Evolutionary conservation across 768 basidiomycete species (phyloP).

Genomic region (Rhodotorula graminis): DNA sequence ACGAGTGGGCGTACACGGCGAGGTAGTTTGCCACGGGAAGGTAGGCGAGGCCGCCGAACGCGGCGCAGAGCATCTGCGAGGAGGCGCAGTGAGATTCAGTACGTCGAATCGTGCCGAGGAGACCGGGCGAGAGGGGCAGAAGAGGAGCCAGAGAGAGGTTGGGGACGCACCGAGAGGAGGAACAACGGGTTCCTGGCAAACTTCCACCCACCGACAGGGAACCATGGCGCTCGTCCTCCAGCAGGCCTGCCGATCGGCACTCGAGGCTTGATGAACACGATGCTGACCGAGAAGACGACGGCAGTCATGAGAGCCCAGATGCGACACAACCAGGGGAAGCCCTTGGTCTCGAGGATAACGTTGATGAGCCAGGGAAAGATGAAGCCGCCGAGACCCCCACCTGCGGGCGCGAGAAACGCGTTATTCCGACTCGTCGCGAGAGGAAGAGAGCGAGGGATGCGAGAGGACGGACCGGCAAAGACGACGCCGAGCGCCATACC

Average conservation of each 20-base stretch:
- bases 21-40: slow-evolving; percentile 34
- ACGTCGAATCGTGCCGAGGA: neutral
- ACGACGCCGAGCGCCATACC: slow-evolving; percentile 29
- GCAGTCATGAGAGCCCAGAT: slow-evolving; percentile 15
- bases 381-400: slow-evolving; percentile 14
- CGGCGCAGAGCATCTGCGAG: neutral
- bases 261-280: slow-evolving; percentile 12
- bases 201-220: neutral
- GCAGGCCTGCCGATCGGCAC: neutral
- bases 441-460: neutral
- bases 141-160: too few relatives aligned
- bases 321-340: slow-evolving; percentile 29
- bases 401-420: neutral
- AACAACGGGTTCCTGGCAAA: neutral
- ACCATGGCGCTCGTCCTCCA: neutral
- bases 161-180: neutral
- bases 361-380: slow-evolving; percentile 19
- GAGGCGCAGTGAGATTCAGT: too few relatives aligned
- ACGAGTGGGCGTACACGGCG: slow-evolving; percentile 16
- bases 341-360: slow-evolving; percentile 1
- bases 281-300: neutral
- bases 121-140: too few relatives aligned
- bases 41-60: slow-evolving; percentile 23
- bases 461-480: neutral
- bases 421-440: too few relatives aligned